phyloP scores from a whole-genome alignment of 352 stramenopile species.

The Phytophthora niederhauseri region DNA sequence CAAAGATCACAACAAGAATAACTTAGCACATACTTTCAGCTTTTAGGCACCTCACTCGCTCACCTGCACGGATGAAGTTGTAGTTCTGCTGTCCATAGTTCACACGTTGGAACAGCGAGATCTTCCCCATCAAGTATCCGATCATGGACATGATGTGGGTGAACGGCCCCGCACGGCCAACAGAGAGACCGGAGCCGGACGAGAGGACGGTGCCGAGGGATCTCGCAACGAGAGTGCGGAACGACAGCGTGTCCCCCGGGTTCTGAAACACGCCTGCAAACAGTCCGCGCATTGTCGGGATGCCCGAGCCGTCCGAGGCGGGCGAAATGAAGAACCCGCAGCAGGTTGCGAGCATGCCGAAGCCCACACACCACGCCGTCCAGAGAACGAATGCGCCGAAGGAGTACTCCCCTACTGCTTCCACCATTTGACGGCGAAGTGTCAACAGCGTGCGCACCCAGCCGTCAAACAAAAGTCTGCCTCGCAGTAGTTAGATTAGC shows the following conservation, averaged over 20 bases:
- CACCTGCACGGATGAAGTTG: constrained; percentile 70
- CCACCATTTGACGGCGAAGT: constrained; percentile 52
- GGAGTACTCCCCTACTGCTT: constrained; percentile 57
- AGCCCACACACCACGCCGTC: constrained; percentile 64
- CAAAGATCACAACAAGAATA: not conserved
- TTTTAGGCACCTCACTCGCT: constrained; percentile 21
- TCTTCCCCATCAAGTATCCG: constrained; percentile 67
- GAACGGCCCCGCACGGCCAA: constrained; percentile 73
- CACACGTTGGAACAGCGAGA: constrained; percentile 67
- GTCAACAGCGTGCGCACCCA: constrained; percentile 69
- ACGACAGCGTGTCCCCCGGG: constrained; percentile 62
- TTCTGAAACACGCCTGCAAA: constrained; percentile 82
- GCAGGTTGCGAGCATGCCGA: constrained; percentile 57
- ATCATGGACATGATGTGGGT: constrained; percentile 79
- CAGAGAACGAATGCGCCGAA: constrained; percentile 67
- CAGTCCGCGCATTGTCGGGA: constrained; percentile 74
- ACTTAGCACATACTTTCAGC: not conserved
- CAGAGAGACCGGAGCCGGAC: constrained; percentile 67
- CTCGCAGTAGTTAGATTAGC: not conserved
- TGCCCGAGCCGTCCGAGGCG: constrained; percentile 70
- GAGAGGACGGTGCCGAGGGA: constrained; percentile 70
- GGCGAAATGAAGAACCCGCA: constrained; percentile 61
- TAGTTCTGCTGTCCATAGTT: constrained; percentile 78
- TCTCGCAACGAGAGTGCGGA: constrained; percentile 68
- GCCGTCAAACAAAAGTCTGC: constrained; percentile 65